These are phyloP conservation scores for Apiotrichum sp. DNA, from an alignment of 1,284 basidiomycete species.

Conservation along the genomic window DNA sequence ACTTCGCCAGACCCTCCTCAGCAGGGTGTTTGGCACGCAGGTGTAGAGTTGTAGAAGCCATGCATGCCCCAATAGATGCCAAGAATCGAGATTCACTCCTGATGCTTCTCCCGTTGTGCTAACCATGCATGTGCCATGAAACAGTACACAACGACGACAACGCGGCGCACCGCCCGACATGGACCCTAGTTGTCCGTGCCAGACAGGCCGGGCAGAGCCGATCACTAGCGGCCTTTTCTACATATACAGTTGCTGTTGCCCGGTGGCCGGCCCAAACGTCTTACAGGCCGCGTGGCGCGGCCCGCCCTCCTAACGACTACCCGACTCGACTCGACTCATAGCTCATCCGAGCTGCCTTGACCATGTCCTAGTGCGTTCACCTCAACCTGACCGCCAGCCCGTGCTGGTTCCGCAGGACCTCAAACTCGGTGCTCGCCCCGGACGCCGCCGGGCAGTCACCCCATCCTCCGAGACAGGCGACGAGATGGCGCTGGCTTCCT, in stretches of 20 bases:
- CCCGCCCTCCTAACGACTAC: no score
- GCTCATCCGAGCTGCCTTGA: neutral
- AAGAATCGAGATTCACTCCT: neutral
- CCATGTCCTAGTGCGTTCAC: neutral
- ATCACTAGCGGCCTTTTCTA: neutral
- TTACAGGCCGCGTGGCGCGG: no score
- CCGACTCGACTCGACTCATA: no score
- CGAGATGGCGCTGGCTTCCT: slow-evolving; percentile 49
- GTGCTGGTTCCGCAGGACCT: slow-evolving; percentile 3
- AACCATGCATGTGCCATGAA: slow-evolving; percentile 1
- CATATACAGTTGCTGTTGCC: neutral
- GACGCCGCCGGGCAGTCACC: slow-evolving; percentile 34
- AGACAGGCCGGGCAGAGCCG: no score
- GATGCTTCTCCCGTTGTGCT: neutral
- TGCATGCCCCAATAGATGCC: no score
- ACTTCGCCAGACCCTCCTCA: slow-evolving; percentile 32
- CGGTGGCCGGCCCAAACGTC: no score
- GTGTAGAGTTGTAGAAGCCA: slow-evolving; percentile 1
- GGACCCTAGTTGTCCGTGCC: no score
- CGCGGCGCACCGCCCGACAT: neutral
- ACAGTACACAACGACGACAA: neutral
- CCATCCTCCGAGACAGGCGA: slow-evolving; percentile 41
- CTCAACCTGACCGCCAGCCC: slow-evolving; percentile 2
- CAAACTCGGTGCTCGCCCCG: neutral
- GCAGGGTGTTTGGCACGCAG: slow-evolving; percentile 38